Conservation (phyloP, 1,284 basidiomycete species). For the Grifola frondosa region DNA sequence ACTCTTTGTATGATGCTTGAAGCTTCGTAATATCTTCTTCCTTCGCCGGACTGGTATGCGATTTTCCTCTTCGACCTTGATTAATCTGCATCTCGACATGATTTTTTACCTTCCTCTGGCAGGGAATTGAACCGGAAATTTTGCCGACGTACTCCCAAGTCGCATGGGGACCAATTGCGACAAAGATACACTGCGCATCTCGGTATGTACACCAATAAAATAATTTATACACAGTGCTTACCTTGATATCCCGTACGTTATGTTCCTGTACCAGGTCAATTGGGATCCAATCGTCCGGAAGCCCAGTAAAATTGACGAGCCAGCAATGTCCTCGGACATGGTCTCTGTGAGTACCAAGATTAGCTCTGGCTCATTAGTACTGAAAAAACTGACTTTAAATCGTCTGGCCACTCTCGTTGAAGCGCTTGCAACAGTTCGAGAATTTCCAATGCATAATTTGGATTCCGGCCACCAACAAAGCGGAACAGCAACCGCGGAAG, state of each 20-base stretch:
- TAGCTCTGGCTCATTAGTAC: slow-evolving; percentile 22
- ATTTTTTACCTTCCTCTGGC: slow-evolving; percentile 10
- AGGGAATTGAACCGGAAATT: slow-evolving; percentile 10
- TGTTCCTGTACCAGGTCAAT: slow-evolving; percentile 44
- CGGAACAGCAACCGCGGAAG: slow-evolving; percentile 31
- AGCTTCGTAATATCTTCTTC: slow-evolving; percentile 9
- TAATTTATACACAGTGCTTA: slow-evolving; percentile 15
- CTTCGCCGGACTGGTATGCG: slow-evolving; percentile 8
- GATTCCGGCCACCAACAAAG: slow-evolving; percentile 31
- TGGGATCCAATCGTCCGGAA: slow-evolving; percentile 30
- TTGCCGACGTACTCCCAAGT: slow-evolving; percentile 9
- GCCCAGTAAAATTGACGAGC: slow-evolving; percentile 38
- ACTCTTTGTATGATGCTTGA: slow-evolving; percentile 1
- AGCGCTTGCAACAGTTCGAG: slow-evolving; percentile 38
- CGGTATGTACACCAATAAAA: too few species aligned
- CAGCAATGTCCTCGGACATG: slow-evolving; percentile 35
- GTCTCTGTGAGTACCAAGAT: slow-evolving; percentile 13
- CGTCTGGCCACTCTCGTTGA: slow-evolving; percentile 32
- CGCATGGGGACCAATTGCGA: slow-evolving; percentile 6
- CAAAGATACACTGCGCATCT: slow-evolving; percentile 1
- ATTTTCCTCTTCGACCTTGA: slow-evolving; percentile 8
- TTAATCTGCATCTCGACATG: slow-evolving; percentile 12
- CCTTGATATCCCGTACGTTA: slow-evolving; percentile 40
- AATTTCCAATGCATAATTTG: slow-evolving; percentile 33
- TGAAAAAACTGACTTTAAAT: slow-evolving; percentile 29